Base-by-base conservation (phyloP, 306 rosid species). In the Morella rubra region DNA sequence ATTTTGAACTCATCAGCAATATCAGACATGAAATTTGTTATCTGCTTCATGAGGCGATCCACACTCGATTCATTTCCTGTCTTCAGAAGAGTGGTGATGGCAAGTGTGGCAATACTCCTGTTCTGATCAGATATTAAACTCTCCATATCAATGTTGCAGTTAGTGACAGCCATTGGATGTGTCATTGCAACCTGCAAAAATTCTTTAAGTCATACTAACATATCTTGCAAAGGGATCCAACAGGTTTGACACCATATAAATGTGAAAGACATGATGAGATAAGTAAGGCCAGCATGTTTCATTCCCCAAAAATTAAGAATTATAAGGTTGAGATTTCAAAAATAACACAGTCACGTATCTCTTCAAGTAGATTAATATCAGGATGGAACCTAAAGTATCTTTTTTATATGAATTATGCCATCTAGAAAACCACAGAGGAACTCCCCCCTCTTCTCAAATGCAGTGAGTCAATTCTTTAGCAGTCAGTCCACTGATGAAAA, bases 31-130 rank as follows among this genome's bases (percentile, higher is more conserved):
- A 95, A 95, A 81, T 90, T 95, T 52, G 99, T 95, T 75, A 95
- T 95, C 85, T 95, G 99, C 85, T 95, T 95, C 99, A 95, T 95
- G 69, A 95, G 87, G 61, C 97, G 95, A 70, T 95, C 99, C 81
- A 95, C 99, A 76, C 99, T 95, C 73, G 97, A 89, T 82, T 95
- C 99, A 73, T 92, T 95, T 86, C 97, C 99, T 76, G 99, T 95
- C 89, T 95, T 95, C 85, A 95, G 73, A 89, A 95, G 96, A 9
- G 99, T 95, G 72, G 99, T 95, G 66, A 95, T 95, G 65, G 99
- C 99, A 79, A 95, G 97, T 72, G 99, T 95, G 61, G 99, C 99
- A 84, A 95, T 92, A 88, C 99, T 95, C 85, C 99, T 85, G 86
- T 95, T 95, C 82, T 93, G 92, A 75, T 95, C 99, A 79, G 97